Percentiles rank a stretch among this genome's conserved stretches.
Conservation (phyloP, 805 yeast genomes). For the Ogataea haglerorum region DNA sequence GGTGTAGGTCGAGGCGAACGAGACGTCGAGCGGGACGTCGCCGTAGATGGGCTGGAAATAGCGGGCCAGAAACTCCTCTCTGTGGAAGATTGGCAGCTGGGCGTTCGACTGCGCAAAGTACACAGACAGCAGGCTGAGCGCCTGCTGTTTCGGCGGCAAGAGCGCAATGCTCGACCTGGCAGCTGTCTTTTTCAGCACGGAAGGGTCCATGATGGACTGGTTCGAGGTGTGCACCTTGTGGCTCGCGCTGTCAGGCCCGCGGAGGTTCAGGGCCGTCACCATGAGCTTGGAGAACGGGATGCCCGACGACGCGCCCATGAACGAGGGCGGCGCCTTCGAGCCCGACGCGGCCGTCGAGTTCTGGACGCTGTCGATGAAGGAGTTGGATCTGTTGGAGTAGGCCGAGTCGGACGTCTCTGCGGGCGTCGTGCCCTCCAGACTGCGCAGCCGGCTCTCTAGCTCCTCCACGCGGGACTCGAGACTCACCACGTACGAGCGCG, state of each 20-base stretch:
- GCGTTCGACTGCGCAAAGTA: conserved; percentile 80
- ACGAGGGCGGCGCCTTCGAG: conserved; percentile 33
- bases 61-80: conserved; percentile 65
- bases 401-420: background rate
- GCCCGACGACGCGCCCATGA: conserved; percentile 53
- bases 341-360: conserved; percentile 31
- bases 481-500: conserved; percentile 72
- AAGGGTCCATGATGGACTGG: conserved; percentile 27
- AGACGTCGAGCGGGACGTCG: conserved; percentile 44
- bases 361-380: conserved; percentile 26
- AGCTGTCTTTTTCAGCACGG: conserved; percentile 24
- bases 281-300: conserved; percentile 74
- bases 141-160: conserved; percentile 68
- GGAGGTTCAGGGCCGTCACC: conserved; percentile 71
- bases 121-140: conserved; percentile 58
- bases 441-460: conserved; percentile 50
- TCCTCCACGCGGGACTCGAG: conserved; percentile 61
- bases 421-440: conserved; percentile 32
- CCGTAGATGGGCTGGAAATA: conserved; percentile 85
- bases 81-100: conserved; percentile 78
- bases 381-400: conserved; percentile 1
- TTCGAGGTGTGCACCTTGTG: conserved; percentile 8
- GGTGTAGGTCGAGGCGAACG: conserved; percentile 59
- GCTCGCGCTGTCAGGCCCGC: conserved; percentile 20
- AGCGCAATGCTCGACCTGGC: conserved; percentile 39